These are phyloP conservation scores for Microbotryum lychnidis-dioicae DNA, from an alignment of 1,284 basidiomycete species.

Conservation along the genomic window DNA sequence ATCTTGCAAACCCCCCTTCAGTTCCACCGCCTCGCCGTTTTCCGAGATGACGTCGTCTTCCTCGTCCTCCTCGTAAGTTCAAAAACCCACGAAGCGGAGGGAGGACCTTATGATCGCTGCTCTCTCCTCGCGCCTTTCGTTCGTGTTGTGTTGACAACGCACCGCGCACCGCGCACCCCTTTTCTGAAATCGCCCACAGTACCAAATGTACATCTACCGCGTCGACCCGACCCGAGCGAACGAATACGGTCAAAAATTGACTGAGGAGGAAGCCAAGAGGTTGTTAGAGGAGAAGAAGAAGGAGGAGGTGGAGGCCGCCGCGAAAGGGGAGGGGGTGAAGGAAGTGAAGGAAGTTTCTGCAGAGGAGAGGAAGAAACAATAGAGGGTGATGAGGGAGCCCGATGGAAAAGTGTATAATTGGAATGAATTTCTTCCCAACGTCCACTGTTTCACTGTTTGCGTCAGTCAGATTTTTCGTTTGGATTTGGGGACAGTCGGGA, in stretches of 20 bases:
- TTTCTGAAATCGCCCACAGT: conserved; percentile 19
- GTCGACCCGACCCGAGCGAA: conserved; percentile 88
- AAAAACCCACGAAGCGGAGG: too few species aligned
- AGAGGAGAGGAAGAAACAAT: conserved; percentile 4
- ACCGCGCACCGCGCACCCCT: not conserved
- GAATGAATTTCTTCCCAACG: too few species aligned
- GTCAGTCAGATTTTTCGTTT: too few species aligned
- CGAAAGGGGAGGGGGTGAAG: not conserved
- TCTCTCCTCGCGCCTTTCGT: not conserved
- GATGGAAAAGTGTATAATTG: not conserved
- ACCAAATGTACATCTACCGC: conserved; percentile 53
- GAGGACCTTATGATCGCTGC: not conserved
- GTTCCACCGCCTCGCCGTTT: conserved; percentile 83
- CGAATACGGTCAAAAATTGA: conserved; percentile 63
- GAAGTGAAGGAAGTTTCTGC: not conserved
- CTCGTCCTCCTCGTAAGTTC: conserved; percentile 24
- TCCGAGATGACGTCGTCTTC: conserved; percentile 47
- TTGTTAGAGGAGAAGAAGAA: conserved; percentile 6
- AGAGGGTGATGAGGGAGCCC: conserved; percentile 3
- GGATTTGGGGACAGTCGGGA: too few species aligned
- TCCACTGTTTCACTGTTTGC: too few species aligned
- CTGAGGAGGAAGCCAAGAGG: conserved; percentile 20
- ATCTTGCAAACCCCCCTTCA: conserved; percentile 73
- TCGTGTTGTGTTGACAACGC: not conserved
- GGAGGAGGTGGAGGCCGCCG: not conserved